phyloP scores from a whole-genome alignment of 2,329 filamentous ascomycete species.

The Diatrype stigma region DNA sequence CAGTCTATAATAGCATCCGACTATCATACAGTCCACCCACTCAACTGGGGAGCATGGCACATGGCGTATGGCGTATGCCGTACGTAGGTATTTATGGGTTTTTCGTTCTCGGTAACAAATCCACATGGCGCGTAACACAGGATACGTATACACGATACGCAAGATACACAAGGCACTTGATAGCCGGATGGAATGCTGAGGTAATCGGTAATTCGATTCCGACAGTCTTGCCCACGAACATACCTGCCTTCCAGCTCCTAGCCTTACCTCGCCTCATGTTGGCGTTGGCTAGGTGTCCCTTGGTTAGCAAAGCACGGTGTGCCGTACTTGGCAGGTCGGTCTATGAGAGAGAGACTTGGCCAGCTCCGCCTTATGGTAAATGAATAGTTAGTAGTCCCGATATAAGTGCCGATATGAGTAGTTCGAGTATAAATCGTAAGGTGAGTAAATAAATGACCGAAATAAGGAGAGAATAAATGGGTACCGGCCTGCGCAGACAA shows the following conservation, averaged over 20 bases:
- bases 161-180: not conserved
- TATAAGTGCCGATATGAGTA: too few species aligned
- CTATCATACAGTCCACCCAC: not conserved
- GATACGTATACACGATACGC: too few species aligned
- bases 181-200: not conserved
- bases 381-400: too few species aligned
- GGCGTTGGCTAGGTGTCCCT: not conserved
- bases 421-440: too few species aligned
- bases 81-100: not conserved
- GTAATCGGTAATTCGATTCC: not conserved
- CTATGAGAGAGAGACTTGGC: too few species aligned
- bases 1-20: not conserved
- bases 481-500: too few species aligned
- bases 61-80: too few species aligned
- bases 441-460: too few species aligned
- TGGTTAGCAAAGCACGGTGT: not conserved
- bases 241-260: not conserved
- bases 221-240: not conserved
- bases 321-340: too few species aligned
- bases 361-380: too few species aligned
- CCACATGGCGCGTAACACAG: not conserved
- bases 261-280: not conserved
- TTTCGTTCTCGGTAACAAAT: not conserved
- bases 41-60: not conserved
- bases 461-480: too few species aligned